Evolutionary conservation across 2,329 filamentous ascomycete genomes (phyloP).

Genomic region (Pestalotiopsis sp.): DNA sequence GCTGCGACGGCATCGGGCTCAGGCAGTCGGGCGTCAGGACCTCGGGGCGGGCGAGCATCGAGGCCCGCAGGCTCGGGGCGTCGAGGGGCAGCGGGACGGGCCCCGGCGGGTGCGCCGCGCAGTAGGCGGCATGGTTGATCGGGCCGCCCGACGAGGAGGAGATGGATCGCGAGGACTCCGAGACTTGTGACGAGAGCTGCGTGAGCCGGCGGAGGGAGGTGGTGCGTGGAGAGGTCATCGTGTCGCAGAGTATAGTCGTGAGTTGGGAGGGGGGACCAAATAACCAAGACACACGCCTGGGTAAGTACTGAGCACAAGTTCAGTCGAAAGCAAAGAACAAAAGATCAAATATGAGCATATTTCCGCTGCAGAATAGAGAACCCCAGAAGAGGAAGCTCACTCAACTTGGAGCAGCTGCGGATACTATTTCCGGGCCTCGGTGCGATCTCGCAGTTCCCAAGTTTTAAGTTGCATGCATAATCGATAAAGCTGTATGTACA

Average conservation of each 20-base stretch:
- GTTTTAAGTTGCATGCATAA: not conserved
- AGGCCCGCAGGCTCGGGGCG: slow-evolving; percentile 23
- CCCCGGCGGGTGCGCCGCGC: not conserved
- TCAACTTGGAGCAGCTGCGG: not conserved
- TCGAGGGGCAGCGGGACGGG: slow-evolving; percentile 11
- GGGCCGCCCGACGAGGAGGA: not conserved
- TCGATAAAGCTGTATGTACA: not conserved
- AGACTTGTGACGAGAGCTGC: slow-evolving; percentile 5
- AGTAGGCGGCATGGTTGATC: slow-evolving; percentile 4
- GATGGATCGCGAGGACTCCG: not conserved
- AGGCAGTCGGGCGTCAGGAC: slow-evolving; percentile 35
- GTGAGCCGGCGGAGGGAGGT: slow-evolving; percentile 6
- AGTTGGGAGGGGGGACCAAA: not conserved
- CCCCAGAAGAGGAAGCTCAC: not conserved
- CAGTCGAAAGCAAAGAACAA: not conserved
- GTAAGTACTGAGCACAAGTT: not conserved
- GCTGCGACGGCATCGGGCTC: slow-evolving; percentile 63
- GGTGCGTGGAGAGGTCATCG: slow-evolving; percentile 6
- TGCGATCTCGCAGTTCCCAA: slow-evolving; percentile 3
- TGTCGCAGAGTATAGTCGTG: not conserved
- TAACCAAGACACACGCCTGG: not conserved
- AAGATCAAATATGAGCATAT: not conserved
- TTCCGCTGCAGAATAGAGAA: not conserved
- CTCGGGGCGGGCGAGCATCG: slow-evolving; percentile 26
- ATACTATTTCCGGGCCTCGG: not conserved